Base-by-base conservation (phyloP, 2,329 filamentous ascomycete species). In the Bisporella sp. region DNA sequence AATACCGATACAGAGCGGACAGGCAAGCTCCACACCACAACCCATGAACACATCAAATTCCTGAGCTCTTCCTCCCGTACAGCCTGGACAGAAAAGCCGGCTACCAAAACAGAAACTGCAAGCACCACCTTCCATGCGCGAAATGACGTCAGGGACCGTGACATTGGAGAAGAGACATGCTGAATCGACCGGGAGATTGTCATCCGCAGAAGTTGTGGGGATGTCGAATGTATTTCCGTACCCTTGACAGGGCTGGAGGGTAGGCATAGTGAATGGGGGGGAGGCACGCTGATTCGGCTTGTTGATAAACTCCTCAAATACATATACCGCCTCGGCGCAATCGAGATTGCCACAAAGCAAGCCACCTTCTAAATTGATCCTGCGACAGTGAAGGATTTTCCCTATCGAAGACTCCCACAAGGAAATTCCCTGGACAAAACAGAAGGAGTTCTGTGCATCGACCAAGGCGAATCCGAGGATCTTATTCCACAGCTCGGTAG, bases 1-100 rank as follows among this genome's bases (percentile, higher is more conserved):
- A 42, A 42, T 9, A 42, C 41, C 41, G 41, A 42, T 42, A 21
- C 41, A 42, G 41, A 42, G 41, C 41, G 41, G 41, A 42, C 41
- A 42, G 41, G 41, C 41, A 9, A 42, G 41, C 2, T 42, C 9
- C 13, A 42, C 41, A 42, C 21, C 41, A 42, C 41, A 42, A 42
- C 41, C 41, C 41, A 29, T 29, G 41, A 21, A 42, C 9, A 42
- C 41, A 11, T 29, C 41, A 42, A 42, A 42, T 8, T 42, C 41
- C 41, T 42, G 9, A 42, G 41, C 41, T 8, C 8, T 42, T 29
- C 41, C 41, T 29, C 41, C 41, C 13, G 35, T 39, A 29, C 41
- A 42, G 21, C 41, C 41, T 42, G 41, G 41, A 42, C 41, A 42
- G 41, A 42, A 9, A 29, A 42, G 4, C 41, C 41, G 41, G 8